These are phyloP conservation scores for Teunomyces aglyptinius DNA, from an alignment of 805 yeast genomes.

Conservation along the genomic window DNA sequence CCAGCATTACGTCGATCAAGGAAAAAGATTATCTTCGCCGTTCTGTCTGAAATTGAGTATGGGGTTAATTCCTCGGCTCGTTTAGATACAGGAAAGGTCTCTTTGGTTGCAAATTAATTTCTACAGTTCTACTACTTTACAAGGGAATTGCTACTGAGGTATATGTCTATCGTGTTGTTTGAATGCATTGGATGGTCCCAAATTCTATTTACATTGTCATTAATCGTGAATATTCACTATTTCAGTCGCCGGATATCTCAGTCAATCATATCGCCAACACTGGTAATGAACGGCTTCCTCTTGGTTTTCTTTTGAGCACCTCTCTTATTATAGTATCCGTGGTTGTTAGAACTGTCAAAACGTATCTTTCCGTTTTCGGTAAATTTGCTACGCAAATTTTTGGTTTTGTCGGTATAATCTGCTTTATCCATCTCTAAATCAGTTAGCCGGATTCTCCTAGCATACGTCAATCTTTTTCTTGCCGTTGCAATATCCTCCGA, in stretches of 20 bases:
- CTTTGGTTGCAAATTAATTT: neutral
- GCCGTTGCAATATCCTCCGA: slow-evolving; percentile 9
- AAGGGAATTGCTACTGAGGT: too few species aligned
- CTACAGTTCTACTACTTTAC: too few species aligned
- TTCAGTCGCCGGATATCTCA: slow-evolving; percentile 4
- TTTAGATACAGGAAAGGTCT: neutral
- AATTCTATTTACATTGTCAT: neutral
- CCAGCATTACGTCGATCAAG: slow-evolving; percentile 11
- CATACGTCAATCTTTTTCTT: slow-evolving; percentile 8
- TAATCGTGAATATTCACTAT: neutral
- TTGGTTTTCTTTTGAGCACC: slow-evolving; percentile 2
- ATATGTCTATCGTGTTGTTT: neutral
- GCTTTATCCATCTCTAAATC: neutral
- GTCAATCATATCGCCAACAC: slow-evolving; percentile 27
- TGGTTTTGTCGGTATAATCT: neutral
- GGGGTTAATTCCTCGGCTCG: neutral
- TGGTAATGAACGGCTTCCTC: slow-evolving; percentile 18
- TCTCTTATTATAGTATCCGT: slow-evolving; percentile 12
- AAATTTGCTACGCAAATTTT: slow-evolving; percentile 8
- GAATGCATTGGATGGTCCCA: neutral
- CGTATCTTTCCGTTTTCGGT: slow-evolving; percentile 13
- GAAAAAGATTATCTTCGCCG: neutral
- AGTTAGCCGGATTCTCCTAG: slow-evolving; percentile 8
- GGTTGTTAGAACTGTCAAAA: slow-evolving; percentile 12
- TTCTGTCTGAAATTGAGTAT: neutral